Conservation (phyloP, 2,329 filamentous ascomycete species). For the Neofusicoccum umdonicola region DNA sequence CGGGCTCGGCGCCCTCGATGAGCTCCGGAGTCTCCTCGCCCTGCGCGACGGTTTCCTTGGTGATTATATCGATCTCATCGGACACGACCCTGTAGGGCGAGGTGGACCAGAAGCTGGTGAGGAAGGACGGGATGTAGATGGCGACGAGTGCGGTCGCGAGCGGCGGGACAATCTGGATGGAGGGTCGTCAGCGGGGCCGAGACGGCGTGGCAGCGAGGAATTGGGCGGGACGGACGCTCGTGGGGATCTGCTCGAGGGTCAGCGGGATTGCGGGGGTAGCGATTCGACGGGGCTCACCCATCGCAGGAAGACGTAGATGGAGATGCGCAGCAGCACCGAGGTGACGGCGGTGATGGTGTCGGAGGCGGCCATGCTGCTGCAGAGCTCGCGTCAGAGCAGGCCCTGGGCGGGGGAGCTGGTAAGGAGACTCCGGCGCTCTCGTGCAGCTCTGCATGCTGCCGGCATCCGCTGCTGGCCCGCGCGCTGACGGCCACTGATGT, state of each 20-base stretch:
- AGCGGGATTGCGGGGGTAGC: conserved; percentile 1
- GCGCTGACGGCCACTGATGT: neutral
- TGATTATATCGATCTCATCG: conserved; percentile 56
- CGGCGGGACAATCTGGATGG: conserved; percentile 38
- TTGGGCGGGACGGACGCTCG: conserved; percentile 15
- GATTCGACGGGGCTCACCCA: conserved; percentile 49
- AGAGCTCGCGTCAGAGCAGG: conserved; percentile 8
- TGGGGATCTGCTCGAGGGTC: conserved; percentile 18
- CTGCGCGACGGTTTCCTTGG: conserved; percentile 38
- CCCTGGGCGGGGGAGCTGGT: neutral
- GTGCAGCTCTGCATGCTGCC: neutral
- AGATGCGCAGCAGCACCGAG: conserved; percentile 52
- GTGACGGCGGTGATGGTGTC: conserved; percentile 36
- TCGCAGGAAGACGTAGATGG: conserved; percentile 59
- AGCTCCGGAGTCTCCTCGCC: conserved; percentile 29
- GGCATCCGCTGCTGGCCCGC: neutral
- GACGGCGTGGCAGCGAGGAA: conserved; percentile 13
- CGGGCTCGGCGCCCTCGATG: conserved; percentile 41
- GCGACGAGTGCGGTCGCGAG: conserved; percentile 61
- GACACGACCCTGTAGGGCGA: conserved; percentile 57
- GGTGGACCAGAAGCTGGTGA: conserved; percentile 57
- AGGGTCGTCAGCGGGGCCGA: conserved; percentile 18
- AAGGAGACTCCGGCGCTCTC: neutral
- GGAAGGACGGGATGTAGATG: conserved; percentile 64
- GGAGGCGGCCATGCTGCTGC: conserved; percentile 33